These are phyloP conservation scores for Acanthamoeba divionensis DNA, from an alignment of 208 protist genomes.

Conservation along the genomic window DNA sequence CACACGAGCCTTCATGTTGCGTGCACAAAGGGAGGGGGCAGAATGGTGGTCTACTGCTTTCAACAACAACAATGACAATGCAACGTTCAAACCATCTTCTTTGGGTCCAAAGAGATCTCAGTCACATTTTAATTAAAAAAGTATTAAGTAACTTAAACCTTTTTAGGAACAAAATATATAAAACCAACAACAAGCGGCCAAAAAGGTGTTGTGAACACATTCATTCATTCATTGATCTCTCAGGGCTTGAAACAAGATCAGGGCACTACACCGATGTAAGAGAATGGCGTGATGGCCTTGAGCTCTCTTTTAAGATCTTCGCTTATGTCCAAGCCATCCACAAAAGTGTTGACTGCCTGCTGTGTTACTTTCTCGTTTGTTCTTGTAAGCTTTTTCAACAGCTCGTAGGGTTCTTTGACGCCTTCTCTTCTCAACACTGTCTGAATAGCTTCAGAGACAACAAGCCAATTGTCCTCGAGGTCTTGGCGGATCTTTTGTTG, in stretches of 20 bases:
- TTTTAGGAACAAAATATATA: too few relatives aligned
- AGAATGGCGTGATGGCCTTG: constrained; percentile 75
- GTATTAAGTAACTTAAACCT: too few relatives aligned
- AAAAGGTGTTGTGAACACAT: too few relatives aligned
- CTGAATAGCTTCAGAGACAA: constrained; percentile 93
- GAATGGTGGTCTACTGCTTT: too few relatives aligned
- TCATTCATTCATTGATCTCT: constrained; percentile 65
- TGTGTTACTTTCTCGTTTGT: constrained; percentile 79
- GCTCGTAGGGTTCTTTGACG: constrained; percentile 36
- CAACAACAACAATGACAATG: too few relatives aligned
- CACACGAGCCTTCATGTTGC: not conserved
- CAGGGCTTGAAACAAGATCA: too few relatives aligned
- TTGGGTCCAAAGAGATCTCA: too few relatives aligned
- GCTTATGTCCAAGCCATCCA: constrained; percentile 85
- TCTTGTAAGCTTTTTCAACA: constrained; percentile 56
- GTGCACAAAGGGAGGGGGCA: too few relatives aligned
- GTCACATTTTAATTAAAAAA: too few relatives aligned
- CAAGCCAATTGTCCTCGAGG: constrained; percentile 90
- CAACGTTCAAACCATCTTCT: too few relatives aligned
- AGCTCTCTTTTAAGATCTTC: constrained; percentile 88
- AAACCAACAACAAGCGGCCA: too few relatives aligned
- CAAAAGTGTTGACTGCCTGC: constrained; percentile 82
- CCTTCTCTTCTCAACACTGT: constrained; percentile 83
- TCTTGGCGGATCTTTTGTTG: constrained; percentile 82
- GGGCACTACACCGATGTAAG: constrained; percentile 73